Evolutionary conservation across 2,329 filamentous ascomycete species (phyloP).

Genomic region (Thyridium curvatum): DNA sequence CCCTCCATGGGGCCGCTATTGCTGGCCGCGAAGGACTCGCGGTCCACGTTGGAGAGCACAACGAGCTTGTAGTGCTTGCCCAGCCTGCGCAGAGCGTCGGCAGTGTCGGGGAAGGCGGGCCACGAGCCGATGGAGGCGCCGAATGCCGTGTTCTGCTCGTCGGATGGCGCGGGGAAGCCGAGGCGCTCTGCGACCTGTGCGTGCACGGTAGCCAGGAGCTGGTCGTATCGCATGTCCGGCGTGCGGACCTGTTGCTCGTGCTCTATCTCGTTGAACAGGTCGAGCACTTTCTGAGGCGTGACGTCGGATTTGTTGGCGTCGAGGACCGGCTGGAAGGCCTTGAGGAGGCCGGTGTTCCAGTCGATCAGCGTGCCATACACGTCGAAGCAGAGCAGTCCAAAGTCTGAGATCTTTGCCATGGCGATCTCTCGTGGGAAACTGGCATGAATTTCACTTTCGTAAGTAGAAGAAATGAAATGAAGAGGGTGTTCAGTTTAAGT

Average conservation of each 20-base stretch:
- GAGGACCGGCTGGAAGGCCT: slow-evolving; percentile 43
- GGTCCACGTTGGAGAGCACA: slow-evolving; percentile 55
- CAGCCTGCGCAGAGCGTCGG: slow-evolving; percentile 43
- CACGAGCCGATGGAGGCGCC: slow-evolving; percentile 45
- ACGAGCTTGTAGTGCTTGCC: slow-evolving; percentile 49
- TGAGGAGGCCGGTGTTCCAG: slow-evolving; percentile 63
- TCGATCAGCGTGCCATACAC: slow-evolving; percentile 76
- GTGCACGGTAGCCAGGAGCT: slow-evolving; percentile 46
- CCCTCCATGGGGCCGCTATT: slow-evolving; percentile 34
- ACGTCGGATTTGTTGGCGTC: slow-evolving; percentile 11
- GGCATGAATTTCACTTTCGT: too few relatives aligned
- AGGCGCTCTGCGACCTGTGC: slow-evolving; percentile 38
- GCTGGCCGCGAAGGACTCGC: slow-evolving; percentile 26
- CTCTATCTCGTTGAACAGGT: slow-evolving; percentile 33
- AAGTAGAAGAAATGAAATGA: too few relatives aligned
- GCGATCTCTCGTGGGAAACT: too few relatives aligned
- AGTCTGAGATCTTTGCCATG: slow-evolving; percentile 21
- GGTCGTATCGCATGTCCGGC: slow-evolving; percentile 53
- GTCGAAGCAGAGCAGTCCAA: slow-evolving; percentile 60
- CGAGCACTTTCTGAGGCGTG: slow-evolving; percentile 26
- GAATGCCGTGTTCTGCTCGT: slow-evolving; percentile 39
- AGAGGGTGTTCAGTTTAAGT: too few relatives aligned
- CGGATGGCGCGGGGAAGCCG: slow-evolving; percentile 23
- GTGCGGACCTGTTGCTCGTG: slow-evolving; percentile 43
- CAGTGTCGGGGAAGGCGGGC: slow-evolving; percentile 51